Evolutionary conservation across 2,329 filamentous ascomycete genomes (phyloP), one percentile per base, ranked within the genome.

Genomic region (Ilyonectria sp.): DNA sequence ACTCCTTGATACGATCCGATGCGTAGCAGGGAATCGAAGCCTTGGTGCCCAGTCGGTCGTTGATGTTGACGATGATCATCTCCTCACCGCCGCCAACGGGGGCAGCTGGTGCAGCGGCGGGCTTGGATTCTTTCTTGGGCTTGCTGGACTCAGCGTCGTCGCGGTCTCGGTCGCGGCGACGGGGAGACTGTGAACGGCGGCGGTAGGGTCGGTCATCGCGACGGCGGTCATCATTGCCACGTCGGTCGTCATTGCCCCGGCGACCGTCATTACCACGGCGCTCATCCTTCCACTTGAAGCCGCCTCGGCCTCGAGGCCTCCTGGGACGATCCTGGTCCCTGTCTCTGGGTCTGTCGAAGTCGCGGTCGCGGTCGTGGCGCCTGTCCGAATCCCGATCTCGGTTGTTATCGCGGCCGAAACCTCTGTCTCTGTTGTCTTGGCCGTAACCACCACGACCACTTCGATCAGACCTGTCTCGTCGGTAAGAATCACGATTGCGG

Each of bases 11-110:
- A 8, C 91, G 91, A 82, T 98, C 95, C 3, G 90, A 92, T 1
- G 93, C 91, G 64, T 97, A 85, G 79, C 95, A 98, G 0, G 95
- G 95, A 70, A 98, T 96, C 59, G 93, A 92, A 17, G 95, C 94
- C 77, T 97, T 97, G n/a, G 95, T 98, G 13, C 95, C 95, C 40
- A 98, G 85, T n/a, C 95, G 89, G 81, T 98, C 95, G 79, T 98
- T 98, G 77, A 98, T 91, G 76, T 95, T 90, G 19, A 98, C 95
- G 58, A 97, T 89, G 73, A 98, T 98, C 92, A 98, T 97, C 63
- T 94, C 92, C 77, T 97, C 92, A 6, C 85, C 50, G n/a, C 82
- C 44, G 10, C 70, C 71, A 2, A 66, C 55, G 33, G 72, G 74
- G 23, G 71, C 77, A 31, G 65, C 68, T 19, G 67, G 72, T 5